Base-by-base conservation (phyloP, 768 basidiomycete species). In the Rhodotorula kratochvilovae region DNA sequence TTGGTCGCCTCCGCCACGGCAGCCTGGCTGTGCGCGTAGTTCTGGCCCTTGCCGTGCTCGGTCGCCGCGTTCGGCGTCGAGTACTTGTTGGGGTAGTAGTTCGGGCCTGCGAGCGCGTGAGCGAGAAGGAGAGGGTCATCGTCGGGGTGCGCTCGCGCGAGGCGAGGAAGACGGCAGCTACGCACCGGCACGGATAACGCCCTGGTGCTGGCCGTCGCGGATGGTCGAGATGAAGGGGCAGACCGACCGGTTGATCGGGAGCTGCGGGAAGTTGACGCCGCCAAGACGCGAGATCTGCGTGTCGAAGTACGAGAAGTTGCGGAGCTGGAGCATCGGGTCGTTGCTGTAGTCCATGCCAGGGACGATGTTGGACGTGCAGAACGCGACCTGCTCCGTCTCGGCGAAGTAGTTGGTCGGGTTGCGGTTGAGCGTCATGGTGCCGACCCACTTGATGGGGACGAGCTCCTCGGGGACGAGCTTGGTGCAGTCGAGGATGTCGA, bases 381-480 rank as follows among this genome's bases (percentile, higher is more conserved):
- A 94, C 0, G 91, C 92, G 63, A 88, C 88, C 80, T 92, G 91
- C 80, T 95, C 92, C 12, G 87, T 87, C 81, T 94, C 91, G 19
- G 90, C 81, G 81, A 93, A 93, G 82, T 85, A 93, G 76, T 61
- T 36, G 75, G 79, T 78, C 33, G 80, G 78, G 77, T 81, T 82
- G 48, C 81, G 78, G 80, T 83, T 82, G 53, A 83, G 73, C n/a
- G 77, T 78, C 76, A 94, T 80, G 79, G 46, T 48, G 31, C 67
- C 68, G 27, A 94, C 88, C 72, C 85, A 83, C 75, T 89, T 83
- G 23, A 93, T 82, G 0, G 92, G 91, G 0, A 92, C 87, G 6
- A 88, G 79, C 66, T 91, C 89, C 79, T 91, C 87, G 0, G 91
- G 90, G 0, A 75, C 70, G 56, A 67, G 77, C 81, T 93, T 93